Base-by-base conservation (phyloP, 441 rosid species). In the Adansonia rubrostipa region DNA sequence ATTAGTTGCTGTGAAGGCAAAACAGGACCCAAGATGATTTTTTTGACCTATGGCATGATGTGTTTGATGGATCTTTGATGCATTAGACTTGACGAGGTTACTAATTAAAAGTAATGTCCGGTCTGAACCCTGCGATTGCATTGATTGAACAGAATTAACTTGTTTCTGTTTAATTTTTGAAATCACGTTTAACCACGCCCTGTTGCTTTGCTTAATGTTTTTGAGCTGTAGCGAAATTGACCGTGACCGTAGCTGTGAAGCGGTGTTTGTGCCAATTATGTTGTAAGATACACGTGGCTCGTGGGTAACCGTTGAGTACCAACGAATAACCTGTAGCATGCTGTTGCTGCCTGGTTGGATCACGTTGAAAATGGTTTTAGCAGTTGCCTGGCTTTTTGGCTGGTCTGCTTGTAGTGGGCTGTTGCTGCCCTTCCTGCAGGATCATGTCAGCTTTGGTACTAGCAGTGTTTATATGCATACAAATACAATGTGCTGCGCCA, bases 211-310 rank as follows among this genome's bases (percentile, higher is more conserved):
- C 42, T 86, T 79, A 81, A 85, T 88, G 90, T 87, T 86, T 36
- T 88, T 79, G 82, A 82, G 86, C 42, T 84, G 83, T 85, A 82
- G 88, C 84, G 72, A 79, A 67, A 66, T 33, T 80, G 85, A 77
- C 78, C 70, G 83, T 86, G 90, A 80, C 79, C 77, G 90, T 82
- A 72, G 90, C 92, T 80, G 90, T 82, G 92, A 80, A 86, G 90
- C 78, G 76, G 84, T 84, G 76, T 82, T 87, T 79, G 92, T 78
- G 77, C 79, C 80, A 86, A 82, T 79, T 80, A 77, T 84, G 56
- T 85, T 81, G 80, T 84, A 56, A 82, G 87, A 77, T 85, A 81
- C 63, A 78, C 74, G 13, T 74, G 78, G 87, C 75, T 68, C 76
- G 80, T 75, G 85, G 71, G 42, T 82, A 69, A 80, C 82, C 78